These are phyloP conservation scores for Sphagnum magellanicum DNA, from an alignment of 228 moss, liverwort and hornwort species.

Conservation along the genomic window DNA sequence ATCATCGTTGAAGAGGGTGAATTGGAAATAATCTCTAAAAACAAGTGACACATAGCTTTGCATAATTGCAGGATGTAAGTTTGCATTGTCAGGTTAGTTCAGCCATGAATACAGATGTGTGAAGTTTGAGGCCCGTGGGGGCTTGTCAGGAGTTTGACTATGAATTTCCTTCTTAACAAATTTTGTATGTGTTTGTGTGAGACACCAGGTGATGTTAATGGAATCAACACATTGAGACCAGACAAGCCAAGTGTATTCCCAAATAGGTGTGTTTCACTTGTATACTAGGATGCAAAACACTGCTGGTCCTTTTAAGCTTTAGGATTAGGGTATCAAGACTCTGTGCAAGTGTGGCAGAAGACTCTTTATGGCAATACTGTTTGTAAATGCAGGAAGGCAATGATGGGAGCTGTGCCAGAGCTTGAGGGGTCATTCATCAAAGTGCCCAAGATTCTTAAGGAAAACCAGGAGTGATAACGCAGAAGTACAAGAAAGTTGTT, in stretches of 20 bases:
- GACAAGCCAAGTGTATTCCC: conserved; percentile 49
- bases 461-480: conserved; percentile 49
- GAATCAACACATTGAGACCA: conserved; percentile 53
- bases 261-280: conserved; percentile 32
- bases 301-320: conserved; percentile 1
- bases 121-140: no score
- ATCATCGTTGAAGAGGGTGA: not conserved
- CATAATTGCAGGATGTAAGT: no score
- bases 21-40: no score
- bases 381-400: conserved; percentile 55
- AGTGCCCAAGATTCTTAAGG: conserved; percentile 93
- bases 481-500: no score
- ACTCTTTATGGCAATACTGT: not conserved
- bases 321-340: not conserved
- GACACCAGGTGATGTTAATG: conserved; percentile 58
- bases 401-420: conserved; percentile 77
- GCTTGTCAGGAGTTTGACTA: not conserved
- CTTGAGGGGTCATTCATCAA: conserved; percentile 83
- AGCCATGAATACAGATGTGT: no score
- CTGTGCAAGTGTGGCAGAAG: not conserved
- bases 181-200: not conserved
- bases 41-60: no score
- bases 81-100: no score
- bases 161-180: not conserved
- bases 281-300: not conserved